Evolutionary conservation across 2,329 filamentous ascomycete species (phyloP).

Genomic region (Aquanectria penicillioides): DNA sequence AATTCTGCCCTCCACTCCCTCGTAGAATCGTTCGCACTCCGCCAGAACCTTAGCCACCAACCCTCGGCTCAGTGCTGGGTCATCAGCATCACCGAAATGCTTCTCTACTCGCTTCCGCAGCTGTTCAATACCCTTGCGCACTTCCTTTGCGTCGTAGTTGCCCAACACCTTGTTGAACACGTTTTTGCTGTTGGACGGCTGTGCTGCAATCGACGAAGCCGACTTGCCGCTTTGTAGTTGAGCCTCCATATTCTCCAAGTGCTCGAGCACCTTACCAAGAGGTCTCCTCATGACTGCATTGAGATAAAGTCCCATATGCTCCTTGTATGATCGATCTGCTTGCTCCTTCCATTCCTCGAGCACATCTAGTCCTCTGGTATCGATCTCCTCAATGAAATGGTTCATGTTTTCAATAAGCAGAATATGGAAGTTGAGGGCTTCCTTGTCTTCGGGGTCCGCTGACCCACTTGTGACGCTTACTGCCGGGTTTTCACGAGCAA

Average conservation of each 20-base stretch:
- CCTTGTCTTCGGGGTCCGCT: slow-evolving; percentile 84
- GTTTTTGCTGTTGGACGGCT: slow-evolving; percentile 83
- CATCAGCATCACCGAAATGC: slow-evolving; percentile 92
- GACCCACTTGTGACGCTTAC: slow-evolving; percentile 55
- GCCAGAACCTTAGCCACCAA: slow-evolving; percentile 67
- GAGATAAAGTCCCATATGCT: slow-evolving; percentile 90
- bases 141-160: slow-evolving; percentile 83
- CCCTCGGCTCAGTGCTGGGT: slow-evolving; percentile 69
- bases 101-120: slow-evolving; percentile 94
- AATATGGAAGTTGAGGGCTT: slow-evolving; percentile 96
- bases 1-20: slow-evolving; percentile 69
- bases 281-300: slow-evolving; percentile 89
- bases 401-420: slow-evolving; percentile 99
- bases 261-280: slow-evolving; percentile 89
- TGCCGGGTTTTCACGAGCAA: slow-evolving; percentile 76
- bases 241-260: slow-evolving; percentile 87
- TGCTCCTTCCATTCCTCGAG: slow-evolving; percentile 85
- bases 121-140: slow-evolving; percentile 89
- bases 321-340: slow-evolving; percentile 80
- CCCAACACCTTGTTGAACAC: slow-evolving; percentile 89
- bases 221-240: slow-evolving; percentile 70
- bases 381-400: slow-evolving; percentile 92
- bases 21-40: slow-evolving; percentile 72
- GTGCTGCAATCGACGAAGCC: slow-evolving; percentile 73
- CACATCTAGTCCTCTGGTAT: slow-evolving; percentile 77